Evolutionary conservation across 2,329 filamentous ascomycete species (phyloP).

Genomic region (Cladosporium phlei): DNA sequence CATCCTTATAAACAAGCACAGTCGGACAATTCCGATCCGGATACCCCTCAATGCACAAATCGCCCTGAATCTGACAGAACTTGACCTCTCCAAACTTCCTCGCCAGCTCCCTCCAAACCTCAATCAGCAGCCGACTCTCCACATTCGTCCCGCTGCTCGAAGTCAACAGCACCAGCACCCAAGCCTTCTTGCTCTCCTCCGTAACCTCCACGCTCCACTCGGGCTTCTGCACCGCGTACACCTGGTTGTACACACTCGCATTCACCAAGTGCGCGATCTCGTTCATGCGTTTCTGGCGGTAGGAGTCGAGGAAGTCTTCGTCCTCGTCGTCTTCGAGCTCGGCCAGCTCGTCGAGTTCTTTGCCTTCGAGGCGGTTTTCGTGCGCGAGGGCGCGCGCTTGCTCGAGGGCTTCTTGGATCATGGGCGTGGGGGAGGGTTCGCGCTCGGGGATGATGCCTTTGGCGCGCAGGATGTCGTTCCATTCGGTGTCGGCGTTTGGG

Average conservation of each 20-base stretch:
- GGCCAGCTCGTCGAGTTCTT: constrained; percentile 88
- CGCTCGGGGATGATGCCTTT: constrained; percentile 98
- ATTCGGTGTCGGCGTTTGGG: constrained; percentile 97
- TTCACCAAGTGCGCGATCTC: constrained; percentile 73
- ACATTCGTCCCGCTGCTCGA: constrained; percentile 73
- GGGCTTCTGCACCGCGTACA: constrained; percentile 90
- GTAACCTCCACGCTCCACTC: constrained; percentile 91
- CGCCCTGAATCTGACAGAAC: constrained; percentile 90
- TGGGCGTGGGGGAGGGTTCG: constrained; percentile 86
- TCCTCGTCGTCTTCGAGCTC: constrained; percentile 95
- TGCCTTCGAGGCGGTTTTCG: constrained; percentile 88
- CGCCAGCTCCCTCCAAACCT: constrained; percentile 82
- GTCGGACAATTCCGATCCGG: constrained; percentile 93
- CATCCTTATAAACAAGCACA: constrained; percentile 85
- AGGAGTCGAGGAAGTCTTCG: constrained; percentile 81
- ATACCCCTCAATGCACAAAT: constrained; percentile 94
- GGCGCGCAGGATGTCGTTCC: constrained; percentile 98
- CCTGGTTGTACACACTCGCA: constrained; percentile 77
- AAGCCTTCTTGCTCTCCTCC: constrained; percentile 69
- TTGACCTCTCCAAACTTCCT: constrained; percentile 88
- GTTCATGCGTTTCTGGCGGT: constrained; percentile 79
- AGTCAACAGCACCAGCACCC: constrained; percentile 73
- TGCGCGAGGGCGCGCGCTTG: constrained; percentile 80
- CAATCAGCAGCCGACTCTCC: constrained; percentile 76
- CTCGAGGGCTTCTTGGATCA: constrained; percentile 89